A percentile compares a stretch with the other conserved stretches of the same genome.
Evolutionary conservation across 306 rosid species (phyloP).

Genomic region (Fagus sylvatica): DNA sequence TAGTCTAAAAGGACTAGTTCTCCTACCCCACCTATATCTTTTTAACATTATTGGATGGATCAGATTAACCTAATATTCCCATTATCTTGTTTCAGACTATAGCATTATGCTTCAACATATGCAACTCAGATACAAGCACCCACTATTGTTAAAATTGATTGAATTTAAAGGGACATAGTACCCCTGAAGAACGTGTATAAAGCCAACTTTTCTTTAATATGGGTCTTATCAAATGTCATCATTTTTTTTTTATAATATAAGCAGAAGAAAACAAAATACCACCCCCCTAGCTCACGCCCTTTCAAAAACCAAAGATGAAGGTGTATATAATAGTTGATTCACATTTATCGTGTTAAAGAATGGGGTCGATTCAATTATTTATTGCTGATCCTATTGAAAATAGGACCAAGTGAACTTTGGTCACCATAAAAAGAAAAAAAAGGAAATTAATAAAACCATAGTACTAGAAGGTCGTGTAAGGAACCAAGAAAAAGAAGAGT

Average conservation of each 20-base stretch:
- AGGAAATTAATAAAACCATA: too few species aligned
- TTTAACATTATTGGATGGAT: conserved; percentile 14
- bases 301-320: not conserved
- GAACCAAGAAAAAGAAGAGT: too few species aligned
- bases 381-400: not conserved
- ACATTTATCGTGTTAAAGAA: too few species aligned
- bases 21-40: conserved; percentile 35
- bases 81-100: not conserved
- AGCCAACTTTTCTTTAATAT: not conserved
- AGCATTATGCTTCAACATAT: not conserved
- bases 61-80: conserved; percentile 34
- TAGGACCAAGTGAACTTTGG: not conserved
- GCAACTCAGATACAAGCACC: not conserved
- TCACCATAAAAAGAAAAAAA: conserved; percentile 1
- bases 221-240: not conserved
- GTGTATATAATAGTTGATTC: too few species aligned
- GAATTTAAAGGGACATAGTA: too few species aligned
- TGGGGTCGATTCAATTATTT: too few species aligned
- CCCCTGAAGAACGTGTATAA: not conserved
- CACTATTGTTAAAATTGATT: not conserved
- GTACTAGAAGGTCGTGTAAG: too few species aligned
- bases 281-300: too few species aligned
- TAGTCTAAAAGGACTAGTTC: conserved; percentile 28
- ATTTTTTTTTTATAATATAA: too few species aligned
- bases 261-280: not conserved